Base-by-base conservation (phyloP, 2,329 filamentous ascomycete genomes). In the Monilinia fructigena region DNA sequence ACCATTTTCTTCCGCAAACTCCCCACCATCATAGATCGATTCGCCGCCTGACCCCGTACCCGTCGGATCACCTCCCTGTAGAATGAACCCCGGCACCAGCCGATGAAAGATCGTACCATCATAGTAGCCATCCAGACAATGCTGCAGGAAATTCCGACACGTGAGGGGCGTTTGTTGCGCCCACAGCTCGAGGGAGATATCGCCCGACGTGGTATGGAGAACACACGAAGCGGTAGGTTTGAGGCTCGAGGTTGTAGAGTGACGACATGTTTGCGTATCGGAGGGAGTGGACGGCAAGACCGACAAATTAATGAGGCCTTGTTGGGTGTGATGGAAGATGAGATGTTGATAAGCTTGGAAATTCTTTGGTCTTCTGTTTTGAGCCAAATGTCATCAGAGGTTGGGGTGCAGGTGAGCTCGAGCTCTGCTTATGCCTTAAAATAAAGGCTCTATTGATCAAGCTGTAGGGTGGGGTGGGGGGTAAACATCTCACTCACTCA, bases 101-200 rank as follows among this genome's bases (percentile, higher is more conserved):
- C 95, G 91, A 80, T 99, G 95, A 80, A 99, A 99, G 69, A 95
- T 89, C 0, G 93, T 97, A 75, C 89, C 88, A 74, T 92, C 89
- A 81, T 98, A 99, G 82, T 98, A 98, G 72, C 93, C 93, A 76
- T 99, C 93, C 72, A 97, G 85, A 76, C 92, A 95, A 75, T 93
- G 89, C 78, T 99, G 95, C 48, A 99, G 85, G 79, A 99, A 99
- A 81, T 97, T 98, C 72, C 94, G 92, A 76, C 89, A 93, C 35
- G 95, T 90, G 69, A 97, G 83, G 11, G 95, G 95, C 0, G 92
- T 90, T 79, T 99, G 95, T 76, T 95, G 95, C 23, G 93, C 93
- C 82, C 97, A 99, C 66, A 99, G 88, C 78, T 97, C 92, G 78
- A 99, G 85, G 48, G 91, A 89, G 67, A 99, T 85, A 75, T 97